Percentiles rank a stretch among this genome's conserved stretches.
phyloP scores from a whole-genome alignment of 257 asterid species.

The Ajuga chamaepitys region DNA sequence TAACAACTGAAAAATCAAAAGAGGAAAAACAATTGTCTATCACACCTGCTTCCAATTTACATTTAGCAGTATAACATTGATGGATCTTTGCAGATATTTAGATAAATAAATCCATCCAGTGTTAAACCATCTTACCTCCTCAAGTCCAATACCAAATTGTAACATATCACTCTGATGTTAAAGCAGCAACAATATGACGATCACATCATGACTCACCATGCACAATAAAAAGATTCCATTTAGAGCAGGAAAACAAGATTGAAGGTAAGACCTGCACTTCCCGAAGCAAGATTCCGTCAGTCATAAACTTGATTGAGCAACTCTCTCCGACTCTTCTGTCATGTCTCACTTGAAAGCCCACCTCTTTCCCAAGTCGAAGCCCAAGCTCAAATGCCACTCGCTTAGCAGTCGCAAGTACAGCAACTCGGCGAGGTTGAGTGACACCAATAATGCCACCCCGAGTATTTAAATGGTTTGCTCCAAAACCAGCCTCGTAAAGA shows the following conservation, averaged over 20 bases:
- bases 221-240: not conserved
- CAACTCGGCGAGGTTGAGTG: conserved; percentile 97
- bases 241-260: conserved; percentile 9
- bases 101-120: not conserved
- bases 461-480: conserved; percentile 33
- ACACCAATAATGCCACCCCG: conserved; percentile 86
- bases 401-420: conserved; percentile 95
- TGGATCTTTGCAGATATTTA: not conserved
- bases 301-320: conserved; percentile 93
- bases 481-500: conserved; percentile 90
- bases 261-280: conserved; percentile 80
- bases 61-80: not conserved
- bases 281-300: conserved; percentile 96
- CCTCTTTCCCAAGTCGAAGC: conserved; percentile 76
- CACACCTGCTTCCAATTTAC: not conserved
- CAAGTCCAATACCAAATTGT: not conserved
- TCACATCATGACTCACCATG: not conserved
- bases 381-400: conserved; percentile 95
- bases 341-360: conserved; percentile 96
- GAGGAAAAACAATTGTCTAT: too few species aligned
- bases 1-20: too few species aligned
- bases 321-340: conserved; percentile 76
- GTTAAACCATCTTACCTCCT: not conserved
- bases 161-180: not conserved
- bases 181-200: not conserved